Evolutionary conservation across 2,329 filamentous ascomycete species (phyloP), one percentile per base, ranked within the genome.

Genomic region (Clarireedia homoeocarpa): DNA sequence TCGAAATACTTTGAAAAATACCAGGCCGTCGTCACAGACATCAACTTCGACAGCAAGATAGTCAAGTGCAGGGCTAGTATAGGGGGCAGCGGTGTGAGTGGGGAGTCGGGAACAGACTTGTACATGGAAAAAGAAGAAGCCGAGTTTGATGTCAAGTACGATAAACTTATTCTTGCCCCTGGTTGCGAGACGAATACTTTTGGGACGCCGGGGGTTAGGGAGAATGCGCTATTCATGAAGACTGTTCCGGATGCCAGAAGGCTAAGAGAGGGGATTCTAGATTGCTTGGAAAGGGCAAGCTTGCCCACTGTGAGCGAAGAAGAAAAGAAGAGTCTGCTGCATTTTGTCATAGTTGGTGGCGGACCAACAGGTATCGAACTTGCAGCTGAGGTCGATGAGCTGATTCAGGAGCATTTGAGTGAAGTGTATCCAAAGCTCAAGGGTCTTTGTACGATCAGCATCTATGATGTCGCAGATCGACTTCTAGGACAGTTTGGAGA

Each of bases 291-390:
- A 68, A 83, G 80, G 53, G 85, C 85, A 7, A 76, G 80, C 1
- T 73, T 88, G 23, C 84, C 84, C 0, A 82, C 79, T 0, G 80
- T 80, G 0, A 73, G 75, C 0, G 71, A 75, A 3, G 75, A 74
- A 30, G 76, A 84, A 69, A 75, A 79, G 61, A 76, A 75, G 58
- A 75, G 80, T 46, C 72, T 89, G 10, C 76, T 90, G 12, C 84
- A 88, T 67, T 89, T 90, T 66, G 86, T 83, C 36, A 75, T 90
- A 24, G 85, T 89, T 0, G 86, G 86, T 10, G 86, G 85, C 45
- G 86, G 86, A 56, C 68, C 84, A 1, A 87, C 84, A 1, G 84
- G 84, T 5, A 56, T 63, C 5, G 61, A 63, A 69, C 65, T 73
- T 2, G 71, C 74, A 0, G 73, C 73, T 5, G 74, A 76, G 58